phyloP scores from a whole-genome alignment of 257 asterid genomes.

The Solanum bukasovii region DNA sequence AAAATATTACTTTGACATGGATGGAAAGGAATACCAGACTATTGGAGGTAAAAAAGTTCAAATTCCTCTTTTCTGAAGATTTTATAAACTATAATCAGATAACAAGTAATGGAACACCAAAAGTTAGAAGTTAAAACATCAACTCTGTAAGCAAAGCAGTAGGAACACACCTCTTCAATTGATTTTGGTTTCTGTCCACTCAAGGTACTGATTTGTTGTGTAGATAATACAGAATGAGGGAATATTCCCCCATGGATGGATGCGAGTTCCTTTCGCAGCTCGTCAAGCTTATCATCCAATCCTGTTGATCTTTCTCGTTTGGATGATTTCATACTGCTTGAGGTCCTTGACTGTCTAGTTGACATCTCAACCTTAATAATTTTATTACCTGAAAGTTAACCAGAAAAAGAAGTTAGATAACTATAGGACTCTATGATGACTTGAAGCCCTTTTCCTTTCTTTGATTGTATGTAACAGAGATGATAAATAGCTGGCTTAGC shows the following conservation, averaged over 20 bases:
- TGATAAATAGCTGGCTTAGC: not conserved
- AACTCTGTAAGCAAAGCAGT: not conserved
- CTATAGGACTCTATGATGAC: not conserved
- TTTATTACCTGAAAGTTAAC: constrained; percentile 51
- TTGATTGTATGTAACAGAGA: not conserved
- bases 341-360: constrained; percentile 28
- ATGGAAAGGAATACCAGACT: not conserved
- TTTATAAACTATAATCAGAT: not conserved
- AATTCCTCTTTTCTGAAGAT: not conserved
- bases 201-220: constrained; percentile 61
- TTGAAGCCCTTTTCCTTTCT: not conserved
- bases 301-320: constrained; percentile 52
- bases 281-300: constrained; percentile 62
- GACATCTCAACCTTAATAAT: constrained; percentile 50
- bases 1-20: not conserved
- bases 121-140: not conserved
- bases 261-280: constrained; percentile 81
- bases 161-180: constrained; percentile 51
- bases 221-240: constrained; percentile 82
- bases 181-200: constrained; percentile 52
- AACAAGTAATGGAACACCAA: not conserved
- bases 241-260: constrained; percentile 73
- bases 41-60: not conserved
- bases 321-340: constrained; percentile 29
- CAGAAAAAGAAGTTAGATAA: not conserved